Evolutionary conservation across 495 filamentous ascomycete genomes (phyloP).

Genomic region (Xylaria bambusicola): DNA sequence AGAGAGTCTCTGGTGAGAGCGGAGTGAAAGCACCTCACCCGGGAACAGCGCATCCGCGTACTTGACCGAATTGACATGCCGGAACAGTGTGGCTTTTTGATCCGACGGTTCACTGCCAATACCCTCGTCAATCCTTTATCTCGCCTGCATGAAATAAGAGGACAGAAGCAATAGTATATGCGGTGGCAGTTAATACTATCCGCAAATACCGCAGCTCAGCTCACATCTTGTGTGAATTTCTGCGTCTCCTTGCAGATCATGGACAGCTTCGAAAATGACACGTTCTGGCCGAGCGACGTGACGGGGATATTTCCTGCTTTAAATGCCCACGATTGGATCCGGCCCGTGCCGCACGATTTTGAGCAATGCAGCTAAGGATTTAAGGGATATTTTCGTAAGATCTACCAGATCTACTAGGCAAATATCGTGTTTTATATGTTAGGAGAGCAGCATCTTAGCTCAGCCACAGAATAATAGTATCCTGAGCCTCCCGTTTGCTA

Average conservation of each 20-base stretch:
- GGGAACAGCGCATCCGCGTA: not conserved
- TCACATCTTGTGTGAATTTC: not conserved
- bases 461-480: too few relatives aligned
- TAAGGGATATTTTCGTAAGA: too few relatives aligned
- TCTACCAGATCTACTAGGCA: too few relatives aligned
- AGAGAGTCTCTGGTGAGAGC: not conserved
- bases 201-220: not conserved
- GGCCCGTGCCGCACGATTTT: not conserved
- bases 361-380: not conserved
- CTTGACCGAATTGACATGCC: not conserved
- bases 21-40: not conserved
- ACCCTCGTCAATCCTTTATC: not conserved
- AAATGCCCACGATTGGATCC: not conserved
- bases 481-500: too few relatives aligned
- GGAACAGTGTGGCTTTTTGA: not conserved
- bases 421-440: too few relatives aligned
- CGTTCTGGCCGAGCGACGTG: not conserved
- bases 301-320: not conserved
- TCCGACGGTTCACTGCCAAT: not conserved
- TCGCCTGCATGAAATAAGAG: not conserved
- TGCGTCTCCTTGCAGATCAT: conserved; percentile 6
- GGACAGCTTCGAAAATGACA: not conserved
- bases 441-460: too few relatives aligned
- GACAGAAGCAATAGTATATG: conserved; percentile 17
- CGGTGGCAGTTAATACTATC: not conserved